Base-by-base conservation (phyloP, 208 protist species). In the Acanthamoeba castellanii region DNA sequence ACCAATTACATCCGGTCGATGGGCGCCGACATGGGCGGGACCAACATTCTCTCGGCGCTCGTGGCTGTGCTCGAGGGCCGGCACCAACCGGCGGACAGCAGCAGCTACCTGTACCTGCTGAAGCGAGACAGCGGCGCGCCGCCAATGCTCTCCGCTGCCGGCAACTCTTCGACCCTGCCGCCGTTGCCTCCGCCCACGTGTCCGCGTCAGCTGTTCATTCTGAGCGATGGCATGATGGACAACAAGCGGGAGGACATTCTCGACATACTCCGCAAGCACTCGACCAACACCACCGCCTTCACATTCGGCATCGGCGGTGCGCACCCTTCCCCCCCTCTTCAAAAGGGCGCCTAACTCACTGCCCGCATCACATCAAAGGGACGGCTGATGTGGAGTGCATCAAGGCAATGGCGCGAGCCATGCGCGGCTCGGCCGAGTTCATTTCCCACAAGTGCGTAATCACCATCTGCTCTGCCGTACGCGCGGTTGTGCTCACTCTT, bases 161-260 rank as follows among this genome's bases (percentile, higher is more conserved):
- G 1, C 55, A 22, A 61, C 16, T 13, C 74, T 47, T 76, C 13
- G 32, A n/a, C n/a, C 30, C 14, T 45, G 34, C 30, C 68, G 34
- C 4, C 11, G 68, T 25, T 76, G 34, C 30, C 68, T 34, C 68
- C 68, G n/a, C 68, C 68, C 8, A 37, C 68, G 22, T 50, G 74
- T 7, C 74, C 74, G 18, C 74, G 74, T 1, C 74, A 82, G 37
- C 30, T 82, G 32, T 82, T 82, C 74, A 82, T 82, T 25, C 30
- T 82, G 8, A 82, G 74, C 74, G 74, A 82, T 18, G 74, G 74
- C 6, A 18, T 32, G 74, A 82, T 82, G 74, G 74, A 82, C 74
- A 45, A 82, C 45, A 25, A n/a, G 18, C 64, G 74, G 13, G 74
- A 82, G 74, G 74, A 25, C 16, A 45, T 82, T 14, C 74, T 82